phyloP scores from a whole-genome alignment of 306 rosid genomes.

The Phaseolus lunatus region DNA sequence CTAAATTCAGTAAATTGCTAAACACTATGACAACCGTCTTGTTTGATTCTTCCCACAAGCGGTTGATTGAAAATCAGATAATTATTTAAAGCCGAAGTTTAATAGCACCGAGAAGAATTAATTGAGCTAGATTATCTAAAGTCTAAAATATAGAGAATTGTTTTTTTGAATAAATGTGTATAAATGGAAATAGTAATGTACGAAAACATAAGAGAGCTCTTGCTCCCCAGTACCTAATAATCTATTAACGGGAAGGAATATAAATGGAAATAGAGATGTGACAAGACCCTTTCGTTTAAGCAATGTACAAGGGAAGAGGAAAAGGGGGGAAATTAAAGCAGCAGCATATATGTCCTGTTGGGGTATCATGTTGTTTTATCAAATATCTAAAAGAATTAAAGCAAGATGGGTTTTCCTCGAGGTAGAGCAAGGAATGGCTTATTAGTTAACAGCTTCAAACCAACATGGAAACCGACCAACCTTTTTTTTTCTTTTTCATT shows the following conservation, averaged over 20 bases:
- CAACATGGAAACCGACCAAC: slow-evolving; percentile 38
- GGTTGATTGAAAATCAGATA: slow-evolving; percentile 18
- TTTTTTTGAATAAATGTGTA: neutral
- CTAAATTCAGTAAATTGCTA: slow-evolving; percentile 21
- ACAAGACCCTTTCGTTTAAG: slow-evolving; percentile 37
- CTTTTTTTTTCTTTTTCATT: slow-evolving; percentile 9
- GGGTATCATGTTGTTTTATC: slow-evolving; percentile 13
- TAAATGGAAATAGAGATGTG: slow-evolving; percentile 30
- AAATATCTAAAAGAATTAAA: slow-evolving; percentile 47
- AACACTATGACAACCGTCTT: slow-evolving; percentile 16
- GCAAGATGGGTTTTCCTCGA: slow-evolving; percentile 53
- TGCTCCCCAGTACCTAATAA: slow-evolving; percentile 21
- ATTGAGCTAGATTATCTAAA: slow-evolving; percentile 30
- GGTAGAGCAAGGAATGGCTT: slow-evolving; percentile 62
- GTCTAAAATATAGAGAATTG: neutral
- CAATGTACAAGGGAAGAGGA: slow-evolving; percentile 39
- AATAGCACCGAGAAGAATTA: neutral
- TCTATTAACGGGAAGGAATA: slow-evolving; percentile 7
- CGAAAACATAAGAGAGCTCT: slow-evolving; percentile 15
- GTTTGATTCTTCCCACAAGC: slow-evolving; percentile 30
- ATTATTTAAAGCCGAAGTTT: slow-evolving; percentile 30
- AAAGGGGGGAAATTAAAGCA: slow-evolving; percentile 32
- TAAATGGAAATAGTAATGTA: neutral
- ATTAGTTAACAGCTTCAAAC: slow-evolving; percentile 44
- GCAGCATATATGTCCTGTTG: slow-evolving; percentile 37